A percentile compares a stretch with the other conserved stretches of the same genome.
Evolutionary conservation across 495 filamentous ascomycete genomes (phyloP).

Genomic region (Neurospora sp.): DNA sequence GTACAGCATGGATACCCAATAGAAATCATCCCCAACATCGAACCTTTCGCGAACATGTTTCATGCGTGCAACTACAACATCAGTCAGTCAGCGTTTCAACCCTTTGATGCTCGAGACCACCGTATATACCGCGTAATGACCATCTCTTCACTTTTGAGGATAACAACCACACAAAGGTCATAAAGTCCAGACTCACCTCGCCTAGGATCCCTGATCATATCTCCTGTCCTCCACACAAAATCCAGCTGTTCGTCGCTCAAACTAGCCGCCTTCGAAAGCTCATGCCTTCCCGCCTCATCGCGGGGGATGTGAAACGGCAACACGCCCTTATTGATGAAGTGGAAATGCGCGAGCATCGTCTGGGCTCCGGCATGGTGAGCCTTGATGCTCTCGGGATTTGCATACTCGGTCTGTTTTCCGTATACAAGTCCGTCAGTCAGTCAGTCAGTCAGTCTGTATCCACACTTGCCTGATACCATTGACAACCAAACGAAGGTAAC

Average conservation of each 20-base stretch:
- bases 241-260: slow-evolving; percentile 12
- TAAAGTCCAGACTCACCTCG: not conserved
- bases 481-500: not conserved
- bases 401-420: slow-evolving; percentile 5
- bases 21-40: slow-evolving; percentile 13
- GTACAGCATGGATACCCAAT: slow-evolving; percentile 20
- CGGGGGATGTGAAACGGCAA: slow-evolving; percentile 12
- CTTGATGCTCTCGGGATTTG: slow-evolving; percentile 13
- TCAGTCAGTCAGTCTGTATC: not conserved
- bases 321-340: slow-evolving; percentile 32
- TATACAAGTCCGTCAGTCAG: not conserved
- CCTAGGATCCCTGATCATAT: slow-evolving; percentile 5
- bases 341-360: slow-evolving; percentile 33
- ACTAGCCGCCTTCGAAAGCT: slow-evolving; percentile 14
- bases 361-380: slow-evolving; percentile 27
- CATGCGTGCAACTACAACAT: slow-evolving; percentile 3
- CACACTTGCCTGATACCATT: not conserved
- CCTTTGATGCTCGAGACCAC: not conserved
- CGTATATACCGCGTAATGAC: not conserved
- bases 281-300: slow-evolving; percentile 3
- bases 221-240: slow-evolving; percentile 15
- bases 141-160: not conserved
- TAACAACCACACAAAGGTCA: not conserved
- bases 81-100: not conserved
- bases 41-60: slow-evolving; percentile 1